These are phyloP conservation scores for Paecilomyces sp. DNA, from an alignment of 2,329 filamentous ascomycete genomes.

Conservation along the genomic window DNA sequence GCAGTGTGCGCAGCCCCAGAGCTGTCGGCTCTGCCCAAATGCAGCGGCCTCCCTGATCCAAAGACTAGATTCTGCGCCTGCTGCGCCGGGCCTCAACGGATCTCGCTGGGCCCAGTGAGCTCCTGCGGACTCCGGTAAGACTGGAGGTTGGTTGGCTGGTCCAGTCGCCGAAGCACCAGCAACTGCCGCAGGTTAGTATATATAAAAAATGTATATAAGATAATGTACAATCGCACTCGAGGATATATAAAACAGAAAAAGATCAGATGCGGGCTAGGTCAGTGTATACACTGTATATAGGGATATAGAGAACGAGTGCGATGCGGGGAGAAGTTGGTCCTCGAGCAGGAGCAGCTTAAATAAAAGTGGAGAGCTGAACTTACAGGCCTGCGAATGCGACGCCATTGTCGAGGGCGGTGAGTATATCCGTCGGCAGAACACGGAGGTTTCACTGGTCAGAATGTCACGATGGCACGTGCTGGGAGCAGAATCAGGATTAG, in stretches of 20 bases:
- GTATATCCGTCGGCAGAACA: neutral
- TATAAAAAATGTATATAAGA: neutral
- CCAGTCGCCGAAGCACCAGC: neutral
- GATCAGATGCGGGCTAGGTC: neutral
- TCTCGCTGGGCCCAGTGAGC: neutral
- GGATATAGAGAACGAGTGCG: neutral
- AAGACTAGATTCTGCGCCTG: neutral
- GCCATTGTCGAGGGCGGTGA: neutral
- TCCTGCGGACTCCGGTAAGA: neutral
- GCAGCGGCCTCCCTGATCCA: neutral
- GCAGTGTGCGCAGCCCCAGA: slow-evolving; percentile 3
- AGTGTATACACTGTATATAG: neutral
- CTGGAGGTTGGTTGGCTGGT: neutral
- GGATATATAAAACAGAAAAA: neutral
- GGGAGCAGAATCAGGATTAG: neutral
- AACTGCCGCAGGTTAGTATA: neutral
- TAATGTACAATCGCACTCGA: neutral
- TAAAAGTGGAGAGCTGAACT: neutral
- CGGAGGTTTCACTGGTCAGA: neutral
- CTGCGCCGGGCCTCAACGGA: neutral
- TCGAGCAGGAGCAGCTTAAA: neutral
- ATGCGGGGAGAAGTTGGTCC: neutral
- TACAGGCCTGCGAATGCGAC: neutral
- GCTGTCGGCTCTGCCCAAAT: neutral
- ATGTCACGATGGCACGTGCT: neutral